These are phyloP conservation scores for Arabis alpina DNA, from an alignment of 345 rosid genomes.

Conservation along the genomic window DNA sequence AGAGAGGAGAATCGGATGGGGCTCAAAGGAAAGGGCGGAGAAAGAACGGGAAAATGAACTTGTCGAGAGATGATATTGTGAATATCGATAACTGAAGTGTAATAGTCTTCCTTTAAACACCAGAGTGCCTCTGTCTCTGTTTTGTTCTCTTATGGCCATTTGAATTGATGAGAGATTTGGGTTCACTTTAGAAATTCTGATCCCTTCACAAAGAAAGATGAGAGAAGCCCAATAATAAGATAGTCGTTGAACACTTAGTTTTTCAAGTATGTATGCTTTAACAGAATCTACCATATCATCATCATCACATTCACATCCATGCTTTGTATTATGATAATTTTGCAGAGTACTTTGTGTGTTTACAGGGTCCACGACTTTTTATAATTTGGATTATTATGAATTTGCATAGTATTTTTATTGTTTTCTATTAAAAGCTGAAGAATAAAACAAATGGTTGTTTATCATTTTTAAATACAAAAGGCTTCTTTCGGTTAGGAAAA, in stretches of 20 bases:
- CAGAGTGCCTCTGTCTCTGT: slow-evolving; percentile 21
- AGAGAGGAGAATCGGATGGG: slow-evolving; percentile 80
- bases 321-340: slow-evolving; percentile 14
- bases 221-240: slow-evolving; percentile 8
- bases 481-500: too few relatives aligned
- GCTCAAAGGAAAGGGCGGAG: slow-evolving; percentile 51
- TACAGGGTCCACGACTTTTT: slow-evolving; percentile 1
- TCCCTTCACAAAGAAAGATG: slow-evolving; percentile 19
- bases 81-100: slow-evolving; percentile 37
- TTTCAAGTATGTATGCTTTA: slow-evolving; percentile 26
- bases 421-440: too few relatives aligned
- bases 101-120: slow-evolving; percentile 15
- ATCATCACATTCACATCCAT: slow-evolving; percentile 7
- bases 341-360: slow-evolving; percentile 7
- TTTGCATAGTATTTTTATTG: too few relatives aligned
- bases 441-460: too few relatives aligned
- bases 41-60: slow-evolving; percentile 81
- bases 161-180: slow-evolving; percentile 22
- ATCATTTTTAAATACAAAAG: too few relatives aligned
- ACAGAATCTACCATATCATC: slow-evolving; percentile 9
- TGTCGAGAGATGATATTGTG: slow-evolving; percentile 70
- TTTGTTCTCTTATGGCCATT: slow-evolving; percentile 19
- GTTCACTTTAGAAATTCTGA: not conserved
- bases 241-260: slow-evolving; percentile 24
- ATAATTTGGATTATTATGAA: not conserved